Conservation (phyloP, 306 rosid species). For the Datisca glomerata region DNA sequence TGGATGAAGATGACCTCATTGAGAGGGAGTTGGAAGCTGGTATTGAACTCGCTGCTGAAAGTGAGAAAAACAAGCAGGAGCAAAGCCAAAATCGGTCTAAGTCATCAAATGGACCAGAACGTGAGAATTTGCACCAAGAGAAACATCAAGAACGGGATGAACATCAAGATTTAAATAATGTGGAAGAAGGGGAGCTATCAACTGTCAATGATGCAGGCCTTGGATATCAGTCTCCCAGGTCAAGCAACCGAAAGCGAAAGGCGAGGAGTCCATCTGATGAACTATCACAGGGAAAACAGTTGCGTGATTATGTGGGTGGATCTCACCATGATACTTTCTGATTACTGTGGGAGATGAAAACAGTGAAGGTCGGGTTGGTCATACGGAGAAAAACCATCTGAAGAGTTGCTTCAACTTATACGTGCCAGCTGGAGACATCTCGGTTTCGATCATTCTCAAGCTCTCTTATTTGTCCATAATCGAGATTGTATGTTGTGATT, state of each 20-base stretch:
- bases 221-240: constrained; percentile 55
- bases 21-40: constrained; percentile 97
- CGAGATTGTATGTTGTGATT: too few relatives aligned
- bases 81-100: constrained; percentile 28
- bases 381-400: too few relatives aligned
- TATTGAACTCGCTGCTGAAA: constrained; percentile 63
- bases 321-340: too few relatives aligned
- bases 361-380: too few relatives aligned
- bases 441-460: too few relatives aligned
- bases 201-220: constrained; percentile 30
- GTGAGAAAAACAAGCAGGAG: constrained; percentile 62
- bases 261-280: constrained; percentile 53
- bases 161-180: too few relatives aligned
- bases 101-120: constrained; percentile 30
- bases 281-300: constrained; percentile 42
- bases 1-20: constrained; percentile 95
- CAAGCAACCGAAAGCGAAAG: constrained; percentile 67
- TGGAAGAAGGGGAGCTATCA: constrained; percentile 91
- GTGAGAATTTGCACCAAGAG: too few relatives aligned
- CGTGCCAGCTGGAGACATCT: too few relatives aligned
- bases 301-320: constrained; percentile 38
- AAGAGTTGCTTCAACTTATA: too few relatives aligned
- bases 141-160: too few relatives aligned
- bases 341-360: too few relatives aligned
- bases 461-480: too few relatives aligned